Conservation (phyloP, 2,329 filamentous ascomycete species). For the Cordyceps javanica region DNA sequence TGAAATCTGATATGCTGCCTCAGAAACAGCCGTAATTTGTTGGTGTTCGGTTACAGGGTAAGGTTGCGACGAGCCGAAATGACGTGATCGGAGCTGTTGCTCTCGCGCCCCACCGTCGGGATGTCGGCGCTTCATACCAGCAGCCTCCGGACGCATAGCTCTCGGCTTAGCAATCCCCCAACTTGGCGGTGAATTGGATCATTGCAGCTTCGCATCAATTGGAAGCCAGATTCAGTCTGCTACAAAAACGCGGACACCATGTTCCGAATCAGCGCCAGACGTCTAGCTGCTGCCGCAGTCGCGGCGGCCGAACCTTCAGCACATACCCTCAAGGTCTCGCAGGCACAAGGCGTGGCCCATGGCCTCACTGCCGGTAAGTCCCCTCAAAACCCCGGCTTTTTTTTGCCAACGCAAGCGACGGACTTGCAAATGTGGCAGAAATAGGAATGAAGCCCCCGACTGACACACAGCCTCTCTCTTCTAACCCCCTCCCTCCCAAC, state of each 20-base stretch:
- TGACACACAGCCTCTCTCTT: neutral
- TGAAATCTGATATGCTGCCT: too few relatives aligned
- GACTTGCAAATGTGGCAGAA: neutral
- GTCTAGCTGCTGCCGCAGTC: constrained; percentile 46
- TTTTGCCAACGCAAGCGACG: neutral
- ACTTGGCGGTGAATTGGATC: neutral
- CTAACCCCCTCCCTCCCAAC: too few relatives aligned
- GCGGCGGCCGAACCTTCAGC: constrained; percentile 43
- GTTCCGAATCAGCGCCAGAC: constrained; percentile 63
- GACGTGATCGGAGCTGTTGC: constrained; percentile 8
- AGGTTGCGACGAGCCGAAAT: constrained; percentile 11
- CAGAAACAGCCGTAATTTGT: neutral
- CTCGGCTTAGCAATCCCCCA: neutral
- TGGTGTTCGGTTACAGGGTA: neutral
- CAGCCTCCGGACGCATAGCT: neutral
- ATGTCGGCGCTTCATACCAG: neutral
- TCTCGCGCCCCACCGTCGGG: neutral
- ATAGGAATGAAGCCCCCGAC: too few relatives aligned
- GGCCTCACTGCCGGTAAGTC: constrained; percentile 72
- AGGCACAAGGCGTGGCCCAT: constrained; percentile 71
- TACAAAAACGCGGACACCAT: constrained; percentile 34
- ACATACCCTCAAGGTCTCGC: constrained; percentile 67
- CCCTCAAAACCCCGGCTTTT: neutral
- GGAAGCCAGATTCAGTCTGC: neutral
- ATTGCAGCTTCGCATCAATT: neutral